phyloP scores from a whole-genome alignment of 2,329 filamentous ascomycete genomes.

The Colletotrichum sojae region DNA sequence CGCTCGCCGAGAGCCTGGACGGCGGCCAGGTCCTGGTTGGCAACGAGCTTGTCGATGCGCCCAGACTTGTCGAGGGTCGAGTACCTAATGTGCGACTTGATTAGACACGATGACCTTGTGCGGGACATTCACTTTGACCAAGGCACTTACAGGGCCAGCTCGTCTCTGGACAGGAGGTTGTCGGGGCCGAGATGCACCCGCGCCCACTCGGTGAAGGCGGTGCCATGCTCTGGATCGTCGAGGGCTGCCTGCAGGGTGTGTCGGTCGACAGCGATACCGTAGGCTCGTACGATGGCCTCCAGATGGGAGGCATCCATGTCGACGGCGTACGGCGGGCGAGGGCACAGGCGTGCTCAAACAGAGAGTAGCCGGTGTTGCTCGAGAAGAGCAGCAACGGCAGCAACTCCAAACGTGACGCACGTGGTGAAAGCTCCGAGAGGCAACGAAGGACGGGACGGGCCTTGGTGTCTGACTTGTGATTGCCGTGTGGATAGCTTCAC shows the following conservation, averaged over 20 bases:
- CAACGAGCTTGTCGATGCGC: slow-evolving; percentile 61
- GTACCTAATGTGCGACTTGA: slow-evolving; percentile 57
- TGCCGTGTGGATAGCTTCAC: not conserved
- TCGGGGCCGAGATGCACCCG: slow-evolving; percentile 62
- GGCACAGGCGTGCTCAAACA: slow-evolving; percentile 1
- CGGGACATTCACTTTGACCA: not conserved
- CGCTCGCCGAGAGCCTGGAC: slow-evolving; percentile 69
- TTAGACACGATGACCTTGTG: slow-evolving; percentile 4
- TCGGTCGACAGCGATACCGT: slow-evolving; percentile 53
- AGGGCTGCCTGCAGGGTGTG: slow-evolving; percentile 53
- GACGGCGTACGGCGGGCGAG: not conserved
- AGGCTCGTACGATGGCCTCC: slow-evolving; percentile 48
- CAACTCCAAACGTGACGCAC: slow-evolving; percentile 17
- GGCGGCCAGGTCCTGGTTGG: slow-evolving; percentile 60
- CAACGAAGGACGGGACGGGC: slow-evolving; percentile 29
- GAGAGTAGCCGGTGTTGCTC: slow-evolving; percentile 11
- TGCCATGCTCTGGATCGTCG: slow-evolving; percentile 51
- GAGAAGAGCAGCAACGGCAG: not conserved
- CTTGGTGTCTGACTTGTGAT: slow-evolving; percentile 21
- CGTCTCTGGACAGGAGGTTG: slow-evolving; percentile 68
- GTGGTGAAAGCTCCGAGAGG: slow-evolving; percentile 23
- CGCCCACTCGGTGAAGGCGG: slow-evolving; percentile 63
- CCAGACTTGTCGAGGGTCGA: slow-evolving; percentile 63
- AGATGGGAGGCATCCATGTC: slow-evolving; percentile 32
- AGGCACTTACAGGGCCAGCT: slow-evolving; percentile 64